phyloP scores from a whole-genome alignment of 441 rosid species.

The Pelargonium cotyledonis region DNA sequence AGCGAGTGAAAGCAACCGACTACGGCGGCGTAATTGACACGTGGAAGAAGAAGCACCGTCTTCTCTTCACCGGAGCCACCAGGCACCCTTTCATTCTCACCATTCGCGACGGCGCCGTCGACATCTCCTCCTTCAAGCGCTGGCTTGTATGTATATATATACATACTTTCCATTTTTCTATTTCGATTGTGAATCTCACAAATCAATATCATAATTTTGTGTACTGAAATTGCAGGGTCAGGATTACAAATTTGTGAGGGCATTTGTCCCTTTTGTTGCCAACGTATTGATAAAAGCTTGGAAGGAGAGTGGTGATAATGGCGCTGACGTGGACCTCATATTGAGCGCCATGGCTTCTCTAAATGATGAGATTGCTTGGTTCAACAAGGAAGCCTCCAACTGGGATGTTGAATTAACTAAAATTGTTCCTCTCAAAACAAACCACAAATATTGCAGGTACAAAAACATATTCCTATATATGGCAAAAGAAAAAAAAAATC shows the following conservation, averaged over 20 bases:
- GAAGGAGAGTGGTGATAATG: conserved; percentile 37
- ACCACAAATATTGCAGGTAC: conserved; percentile 50
- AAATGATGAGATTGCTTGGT: conserved; percentile 57
- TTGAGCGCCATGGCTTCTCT: conserved; percentile 51
- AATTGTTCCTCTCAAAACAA: conserved; percentile 34
- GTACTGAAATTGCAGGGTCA: conserved; percentile 44
- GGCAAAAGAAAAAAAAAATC: too few relatives aligned
- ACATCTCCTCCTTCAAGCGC: conserved; percentile 44
- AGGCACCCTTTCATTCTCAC: conserved; percentile 48
- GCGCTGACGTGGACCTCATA: conserved; percentile 50
- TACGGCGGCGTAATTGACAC: conserved; percentile 32
- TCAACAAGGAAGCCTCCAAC: conserved; percentile 50
- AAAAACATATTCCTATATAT: too few relatives aligned
- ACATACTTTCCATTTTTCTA: neutral
- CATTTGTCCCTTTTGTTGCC: conserved; percentile 48
- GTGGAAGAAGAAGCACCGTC: conserved; percentile 48
- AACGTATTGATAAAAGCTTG: conserved; percentile 56
- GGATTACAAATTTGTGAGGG: conserved; percentile 62
- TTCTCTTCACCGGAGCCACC: conserved; percentile 44
- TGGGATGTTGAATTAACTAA: conserved; percentile 50
- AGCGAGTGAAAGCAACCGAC: conserved; percentile 22
- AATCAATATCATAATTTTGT: neutral
- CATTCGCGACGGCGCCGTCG: conserved; percentile 57
- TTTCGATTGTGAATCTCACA: neutral
- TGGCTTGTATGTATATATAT: too few relatives aligned